Base-by-base conservation (phyloP, 73 alveolate species). In the Paramecium pentaurelia region DNA sequence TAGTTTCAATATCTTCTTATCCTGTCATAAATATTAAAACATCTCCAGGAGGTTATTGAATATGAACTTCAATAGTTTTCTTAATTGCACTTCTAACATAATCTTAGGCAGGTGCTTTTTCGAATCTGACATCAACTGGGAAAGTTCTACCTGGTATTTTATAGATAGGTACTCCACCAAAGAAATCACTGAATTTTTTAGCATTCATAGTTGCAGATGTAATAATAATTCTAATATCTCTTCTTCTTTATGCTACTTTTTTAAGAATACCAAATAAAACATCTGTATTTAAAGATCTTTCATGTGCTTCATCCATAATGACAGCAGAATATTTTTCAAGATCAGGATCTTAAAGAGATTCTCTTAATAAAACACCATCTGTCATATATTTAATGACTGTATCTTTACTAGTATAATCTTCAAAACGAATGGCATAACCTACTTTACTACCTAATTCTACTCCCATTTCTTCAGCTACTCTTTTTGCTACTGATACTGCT, bases 271-370 rank as follows among this genome's bases (percentile, higher is more conserved):
- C 99, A 64, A 99, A 98, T 71, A 99, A 96, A 42, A 99, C 97
- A 96, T 99, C 99, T 3, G 99, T 99, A 93, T 97, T 99, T n/a
- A 99, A 97, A 25, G 99, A 98, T 92, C 99, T 94, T 95, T 99
- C 99, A 95, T 99, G 99, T 40, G 99, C 99, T 92, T 99, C 99
- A 93, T 99, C 99, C 18, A 99, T 95, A 95, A 99, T 98, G 71
- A 99, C 86, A 60, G 96, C 97, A 18, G 97, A 89, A 86, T 96
- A 97, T 58, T 93, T 93, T 30, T 73, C 75, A 45, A 97, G 85
- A 32, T 92, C 86, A 40, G 98, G 98, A 59, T 98, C 99, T 14
- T 96, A 93, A 93, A 98, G 88, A 84, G 97, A 96, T 58, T 96
- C 98, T 60, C 99, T 94, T 60, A 99, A 93, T 22, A 99, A 98